A percentile compares a stretch with the other conserved stretches of the same genome.
Evolutionary conservation across 306 rosid genomes (phyloP).

Genomic region (Cicer arietinum): DNA sequence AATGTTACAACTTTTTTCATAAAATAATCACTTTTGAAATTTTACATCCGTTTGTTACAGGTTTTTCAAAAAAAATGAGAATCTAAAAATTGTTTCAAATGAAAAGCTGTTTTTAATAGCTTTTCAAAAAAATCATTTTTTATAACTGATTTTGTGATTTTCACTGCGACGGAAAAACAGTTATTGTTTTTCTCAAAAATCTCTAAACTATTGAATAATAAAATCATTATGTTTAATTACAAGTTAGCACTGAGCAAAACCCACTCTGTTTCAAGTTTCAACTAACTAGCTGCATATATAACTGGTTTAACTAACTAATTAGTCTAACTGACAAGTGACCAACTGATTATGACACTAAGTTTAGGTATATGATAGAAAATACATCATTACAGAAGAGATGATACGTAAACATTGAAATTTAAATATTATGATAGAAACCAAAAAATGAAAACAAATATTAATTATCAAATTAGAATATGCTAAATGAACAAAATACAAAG

Average conservation of each 20-base stretch:
- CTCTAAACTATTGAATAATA: no score
- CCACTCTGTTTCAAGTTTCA: not conserved
- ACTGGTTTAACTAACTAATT: not conserved
- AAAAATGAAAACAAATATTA: not conserved
- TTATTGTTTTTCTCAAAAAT: no score
- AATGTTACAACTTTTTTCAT: no score
- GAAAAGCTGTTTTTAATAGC: no score
- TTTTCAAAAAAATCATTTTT: no score
- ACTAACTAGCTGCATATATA: conserved; percentile 5
- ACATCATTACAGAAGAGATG: not conserved
- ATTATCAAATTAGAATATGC: not conserved
- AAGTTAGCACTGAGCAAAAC: not conserved
- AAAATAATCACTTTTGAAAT: no score
- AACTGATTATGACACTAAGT: not conserved
- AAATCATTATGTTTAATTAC: not conserved
- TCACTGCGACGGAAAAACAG: no score
- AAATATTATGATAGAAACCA: not conserved
- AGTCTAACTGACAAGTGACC: not conserved
- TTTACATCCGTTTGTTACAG: no score
- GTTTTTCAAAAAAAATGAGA: no score
- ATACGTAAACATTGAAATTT: not conserved
- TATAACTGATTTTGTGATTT: no score
- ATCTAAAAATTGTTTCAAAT: no score
- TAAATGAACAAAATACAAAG: conserved; percentile 24
- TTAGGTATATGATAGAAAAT: no score